Evolutionary conservation across 495 filamentous ascomycete species (phyloP), one percentile per base, ranked within the genome.

Genomic region (Hypomontagnella submonticulosa): DNA sequence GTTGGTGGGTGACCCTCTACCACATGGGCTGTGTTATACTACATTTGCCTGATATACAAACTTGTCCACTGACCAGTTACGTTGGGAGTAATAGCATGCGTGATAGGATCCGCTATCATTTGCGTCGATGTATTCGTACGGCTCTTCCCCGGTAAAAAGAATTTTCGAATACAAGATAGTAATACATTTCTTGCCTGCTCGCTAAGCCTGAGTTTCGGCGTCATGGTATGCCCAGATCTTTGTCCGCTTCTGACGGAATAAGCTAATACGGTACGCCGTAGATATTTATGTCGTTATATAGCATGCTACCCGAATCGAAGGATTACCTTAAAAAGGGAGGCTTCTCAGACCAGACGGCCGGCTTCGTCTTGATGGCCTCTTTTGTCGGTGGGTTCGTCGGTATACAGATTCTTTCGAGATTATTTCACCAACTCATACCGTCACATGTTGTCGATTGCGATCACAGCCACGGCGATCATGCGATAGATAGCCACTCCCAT

Each of bases 401-500:
- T 3, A 96, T 99, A 47, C 89, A 92, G 57, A 64, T 92, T 44
- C 63, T 96, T 16, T 97, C 95, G 2, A 84, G 87, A 16, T 72
- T 96, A 11, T 73, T 97, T 19, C 95, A 99, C 74, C 86, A 82
- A 19, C 88, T 88, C 70, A 88, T 98, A 44, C 95, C 96, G 0
- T 95, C 92, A n/a, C 90, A 95, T 70, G 88, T 96, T 18, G 94
- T 97, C 55, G 92, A 92, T 73, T 99, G 95, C 76, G 90, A 93
- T 53, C 92, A 96, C 73, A 88, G 81, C 36, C 92, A 97, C 65
- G 84, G 84, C 20, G 84, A 83, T 13, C 79, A 84, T 57, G 74
- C 57, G 13, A 55, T 69, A 42, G 72, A 78, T 53, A 61, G 67
- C 51, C 70, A 74, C 59, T 47, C 63, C 5, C 64, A 75, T 38